phyloP scores from a whole-genome alignment of 768 basidiomycete species.

The Collybia sordida region DNA sequence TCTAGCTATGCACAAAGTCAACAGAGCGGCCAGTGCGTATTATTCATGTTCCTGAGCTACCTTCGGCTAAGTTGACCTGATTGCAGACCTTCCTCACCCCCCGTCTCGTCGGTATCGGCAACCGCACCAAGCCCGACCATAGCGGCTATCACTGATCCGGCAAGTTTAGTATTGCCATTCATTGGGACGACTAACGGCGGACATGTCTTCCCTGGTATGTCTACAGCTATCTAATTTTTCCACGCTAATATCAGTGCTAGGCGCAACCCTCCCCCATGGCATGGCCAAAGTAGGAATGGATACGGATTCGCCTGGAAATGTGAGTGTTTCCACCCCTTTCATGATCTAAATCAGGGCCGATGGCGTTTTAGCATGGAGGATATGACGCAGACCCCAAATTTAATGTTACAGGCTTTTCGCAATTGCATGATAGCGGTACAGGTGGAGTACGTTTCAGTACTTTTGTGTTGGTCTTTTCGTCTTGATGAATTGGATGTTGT shows the following conservation, averaged over 20 bases:
- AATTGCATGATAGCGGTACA: conserved; percentile 62
- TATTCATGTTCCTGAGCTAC: too few species aligned
- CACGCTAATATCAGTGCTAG: conserved; percentile 23
- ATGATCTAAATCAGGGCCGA: neutral
- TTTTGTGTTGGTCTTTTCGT: neutral
- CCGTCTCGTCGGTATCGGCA: neutral
- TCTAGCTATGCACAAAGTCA: too few species aligned
- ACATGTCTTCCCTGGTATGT: conserved; percentile 61
- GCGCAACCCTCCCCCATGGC: conserved; percentile 67
- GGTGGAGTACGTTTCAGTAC: conserved; percentile 51
- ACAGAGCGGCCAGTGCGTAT: too few species aligned
- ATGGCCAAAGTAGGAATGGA: conserved; percentile 71
- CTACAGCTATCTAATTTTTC: neutral
- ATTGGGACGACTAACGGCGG: conserved; percentile 67
- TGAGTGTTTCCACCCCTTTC: conserved; percentile 19
- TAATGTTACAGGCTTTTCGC: conserved; percentile 59
- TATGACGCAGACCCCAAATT: conserved; percentile 42
- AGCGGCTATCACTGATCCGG: conserved; percentile 30
- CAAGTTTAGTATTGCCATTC: conserved; percentile 54
- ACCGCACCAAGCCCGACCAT: neutral
- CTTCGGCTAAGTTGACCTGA: too few species aligned
- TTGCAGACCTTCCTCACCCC: too few species aligned
- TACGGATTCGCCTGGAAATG: conserved; percentile 62
- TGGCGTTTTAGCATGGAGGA: conserved; percentile 39
- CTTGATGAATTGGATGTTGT: neutral